Percentiles rank a stretch among this genome's conserved stretches.
Conservation (phyloP, 2,329 filamentous ascomycete genomes). For the Cladosporium sp. region DNA sequence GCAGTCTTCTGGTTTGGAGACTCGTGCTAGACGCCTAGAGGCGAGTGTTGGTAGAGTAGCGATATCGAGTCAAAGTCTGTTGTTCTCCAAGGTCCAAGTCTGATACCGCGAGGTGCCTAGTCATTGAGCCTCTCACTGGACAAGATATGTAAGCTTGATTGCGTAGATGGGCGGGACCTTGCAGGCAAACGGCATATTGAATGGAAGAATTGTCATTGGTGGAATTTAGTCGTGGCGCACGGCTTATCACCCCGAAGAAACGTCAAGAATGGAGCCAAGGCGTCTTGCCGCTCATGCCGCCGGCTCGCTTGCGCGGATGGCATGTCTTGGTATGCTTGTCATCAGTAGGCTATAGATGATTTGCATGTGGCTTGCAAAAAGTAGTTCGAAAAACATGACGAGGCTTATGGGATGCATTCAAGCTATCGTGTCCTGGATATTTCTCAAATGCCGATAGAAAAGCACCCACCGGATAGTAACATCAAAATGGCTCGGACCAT, state of each 20-base stretch:
- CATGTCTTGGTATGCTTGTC: slow-evolving; percentile 11
- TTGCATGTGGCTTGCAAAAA: not conserved
- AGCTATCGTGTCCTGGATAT: not conserved
- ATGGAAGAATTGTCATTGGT: slow-evolving; percentile 4
- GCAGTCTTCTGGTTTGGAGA: slow-evolving; percentile 22
- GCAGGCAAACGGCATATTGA: not conserved
- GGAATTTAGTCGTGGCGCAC: not conserved
- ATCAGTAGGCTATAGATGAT: not conserved
- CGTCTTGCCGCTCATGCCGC: slow-evolving; percentile 1
- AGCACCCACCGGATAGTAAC: not conserved
- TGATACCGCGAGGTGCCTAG: not conserved
- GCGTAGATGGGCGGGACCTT: no score
- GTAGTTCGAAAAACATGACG: not conserved
- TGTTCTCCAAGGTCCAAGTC: not conserved
- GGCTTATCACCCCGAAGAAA: slow-evolving; percentile 4
- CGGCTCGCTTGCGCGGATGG: slow-evolving; percentile 5
- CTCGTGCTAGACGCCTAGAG: not conserved
- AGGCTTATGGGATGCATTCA: not conserved
- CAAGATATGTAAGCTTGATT: not conserved
- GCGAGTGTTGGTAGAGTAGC: not conserved
- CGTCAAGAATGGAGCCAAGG: slow-evolving; percentile 11
- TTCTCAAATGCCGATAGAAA: not conserved
- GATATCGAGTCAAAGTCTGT: not conserved
- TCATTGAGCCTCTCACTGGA: not conserved
- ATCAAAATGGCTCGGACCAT: not conserved